Evolutionary conservation across 495 filamentous ascomycete species (phyloP), one percentile per base, ranked within the genome.

Genomic region (Penicillium turbatum): DNA sequence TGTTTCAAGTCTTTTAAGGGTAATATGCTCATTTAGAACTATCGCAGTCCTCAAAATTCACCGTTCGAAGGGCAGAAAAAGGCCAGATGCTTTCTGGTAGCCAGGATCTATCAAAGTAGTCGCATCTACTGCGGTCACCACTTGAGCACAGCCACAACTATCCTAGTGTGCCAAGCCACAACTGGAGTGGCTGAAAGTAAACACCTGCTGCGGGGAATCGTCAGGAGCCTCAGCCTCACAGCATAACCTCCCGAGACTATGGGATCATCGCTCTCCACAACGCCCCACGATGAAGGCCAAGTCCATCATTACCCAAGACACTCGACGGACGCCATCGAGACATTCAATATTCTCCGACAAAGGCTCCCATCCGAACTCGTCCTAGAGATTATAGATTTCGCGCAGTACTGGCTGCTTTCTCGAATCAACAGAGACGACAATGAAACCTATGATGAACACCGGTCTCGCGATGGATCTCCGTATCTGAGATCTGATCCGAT

Each of bases 401-500:
- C 49, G 24, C 29, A 43, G 16, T 51, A 51, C 8, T 51, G 49
- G 49, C 8, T 51, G 19, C 30, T 8, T 6, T 34, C 49, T 16
- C 6, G 3, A 5, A n/a, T 13, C n/a, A 2, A 27, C 12, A 31
- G 38, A 32, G 39, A 35, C 2, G 39, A 35, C 7, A 27, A 1
- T 5, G 1, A 17, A 9, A 34, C 3, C 6, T 51, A 35, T 6
- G 9, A 7, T 15, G 38, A 51, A 11, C 0, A 3, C 6, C 17
- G 27, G 9, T 43, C 19, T 8, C 29, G 8, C 7, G 38, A 51
- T 2, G 15, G 38, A 17, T 16, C 17, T 1, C 29, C 49, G 10
- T 51, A 51, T 19, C 8, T 51, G 39, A 51, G 17, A 42, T 51
- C 49, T 11, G 16, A 21, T 30, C 42, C 41, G 12, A 39, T 48